phyloP scores from a whole-genome alignment of 2,329 filamentous ascomycete species.

The Fusarium oxysporum region DNA sequence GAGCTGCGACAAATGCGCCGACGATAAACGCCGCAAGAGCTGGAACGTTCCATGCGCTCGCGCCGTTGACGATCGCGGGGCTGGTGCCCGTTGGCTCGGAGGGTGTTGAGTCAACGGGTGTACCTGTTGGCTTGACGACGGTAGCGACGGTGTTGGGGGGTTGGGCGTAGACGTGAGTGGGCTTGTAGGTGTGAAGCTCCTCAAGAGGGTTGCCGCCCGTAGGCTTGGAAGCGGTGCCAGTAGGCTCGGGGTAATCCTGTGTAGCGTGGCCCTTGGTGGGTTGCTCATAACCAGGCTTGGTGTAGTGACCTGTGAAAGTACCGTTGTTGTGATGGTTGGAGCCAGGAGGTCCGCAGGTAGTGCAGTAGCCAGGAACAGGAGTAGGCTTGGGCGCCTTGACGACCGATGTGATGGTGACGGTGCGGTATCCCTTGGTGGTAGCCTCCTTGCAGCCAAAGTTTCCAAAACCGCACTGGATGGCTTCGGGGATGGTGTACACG shows the following conservation, averaged over 20 bases:
- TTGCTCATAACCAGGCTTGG: constrained; percentile 6
- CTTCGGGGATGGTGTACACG: constrained; percentile 47
- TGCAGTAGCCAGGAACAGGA: constrained; percentile 44
- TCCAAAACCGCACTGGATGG: constrained; percentile 44
- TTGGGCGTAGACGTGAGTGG: neutral
- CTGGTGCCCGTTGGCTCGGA: constrained; percentile 20
- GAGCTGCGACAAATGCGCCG: constrained; percentile 24
- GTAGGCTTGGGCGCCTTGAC: constrained; percentile 41
- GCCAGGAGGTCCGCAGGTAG: constrained; percentile 36
- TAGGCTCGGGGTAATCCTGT: constrained; percentile 2
- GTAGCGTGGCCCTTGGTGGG: constrained; percentile 2
- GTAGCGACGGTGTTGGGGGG: constrained; percentile 28
- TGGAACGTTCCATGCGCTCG: constrained; percentile 25
- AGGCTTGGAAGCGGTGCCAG: neutral
- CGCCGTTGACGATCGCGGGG: constrained; percentile 23
- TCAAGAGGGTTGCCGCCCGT: constrained; percentile 15
- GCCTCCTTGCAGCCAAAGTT: constrained; percentile 45
- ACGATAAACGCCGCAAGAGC: constrained; percentile 15
- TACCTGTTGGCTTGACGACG: constrained; percentile 23
- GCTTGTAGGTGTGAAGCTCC: constrained; percentile 15
- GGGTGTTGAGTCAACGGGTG: neutral
- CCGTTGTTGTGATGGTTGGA: constrained; percentile 3
- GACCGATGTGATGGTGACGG: constrained; percentile 45
- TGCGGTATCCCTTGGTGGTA: constrained; percentile 38
- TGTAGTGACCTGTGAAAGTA: neutral